A percentile compares a stretch with the other conserved stretches of the same genome.
Evolutionary conservation across 1,139 yeast genomes (phyloP).

Genomic region (Yamadazyma buinensis): DNA sequence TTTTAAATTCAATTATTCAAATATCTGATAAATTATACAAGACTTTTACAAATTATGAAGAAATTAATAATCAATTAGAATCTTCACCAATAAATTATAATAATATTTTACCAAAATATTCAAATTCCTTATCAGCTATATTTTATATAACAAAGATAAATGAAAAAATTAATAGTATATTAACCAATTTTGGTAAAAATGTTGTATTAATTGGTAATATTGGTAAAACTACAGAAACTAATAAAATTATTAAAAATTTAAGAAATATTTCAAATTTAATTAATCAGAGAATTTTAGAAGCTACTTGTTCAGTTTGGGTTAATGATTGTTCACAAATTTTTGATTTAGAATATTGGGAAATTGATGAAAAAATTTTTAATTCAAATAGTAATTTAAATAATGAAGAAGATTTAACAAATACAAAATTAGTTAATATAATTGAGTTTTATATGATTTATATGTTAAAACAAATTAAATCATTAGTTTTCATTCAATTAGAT

Average conservation of each 20-base stretch:
- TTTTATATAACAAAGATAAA: constrained; percentile 34
- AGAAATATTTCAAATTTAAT: constrained; percentile 30
- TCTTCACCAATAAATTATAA: constrained; percentile 34
- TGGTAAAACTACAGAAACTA: constrained; percentile 32
- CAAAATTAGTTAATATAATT: constrained; percentile 34
- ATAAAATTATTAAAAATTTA: constrained; percentile 33
- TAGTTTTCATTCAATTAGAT: constrained; percentile 23
- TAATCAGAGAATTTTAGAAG: constrained; percentile 41
- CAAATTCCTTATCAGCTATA: constrained; percentile 41
- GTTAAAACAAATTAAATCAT: constrained; percentile 24
- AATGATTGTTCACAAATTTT: constrained; percentile 47
- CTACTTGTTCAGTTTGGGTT: constrained; percentile 45
- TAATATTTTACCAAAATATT: constrained; percentile 37
- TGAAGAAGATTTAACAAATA: constrained; percentile 15
- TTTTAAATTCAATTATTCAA: constrained; percentile 24
- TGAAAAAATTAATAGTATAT: constrained; percentile 24
- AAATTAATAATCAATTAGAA: constrained; percentile 29
- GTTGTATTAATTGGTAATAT: constrained; percentile 34
- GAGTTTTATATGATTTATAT: constrained; percentile 37
- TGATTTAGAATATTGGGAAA: constrained; percentile 43
- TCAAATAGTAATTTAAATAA: not conserved
- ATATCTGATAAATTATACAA: constrained; percentile 25
- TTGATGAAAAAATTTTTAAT: constrained; percentile 15
- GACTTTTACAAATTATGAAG: constrained; percentile 28
- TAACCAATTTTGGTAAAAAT: constrained; percentile 32